phyloP scores from a whole-genome alignment of 2,329 filamentous ascomycete genomes.

The Dendryphion nanum region DNA sequence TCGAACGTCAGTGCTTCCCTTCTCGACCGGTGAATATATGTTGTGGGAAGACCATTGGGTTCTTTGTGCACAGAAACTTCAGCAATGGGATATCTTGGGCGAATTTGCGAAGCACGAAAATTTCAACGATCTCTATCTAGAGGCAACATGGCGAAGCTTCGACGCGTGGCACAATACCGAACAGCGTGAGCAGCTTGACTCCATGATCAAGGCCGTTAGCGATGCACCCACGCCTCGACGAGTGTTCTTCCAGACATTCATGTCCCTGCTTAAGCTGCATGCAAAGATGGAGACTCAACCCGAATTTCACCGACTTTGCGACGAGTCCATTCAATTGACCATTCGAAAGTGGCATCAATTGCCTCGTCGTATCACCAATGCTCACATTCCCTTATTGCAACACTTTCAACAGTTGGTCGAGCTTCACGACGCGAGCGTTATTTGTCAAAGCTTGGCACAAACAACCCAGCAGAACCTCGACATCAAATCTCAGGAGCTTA shows the following conservation, averaged over 20 bases:
- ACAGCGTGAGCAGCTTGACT: slow-evolving; percentile 85
- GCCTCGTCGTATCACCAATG: slow-evolving; percentile 88
- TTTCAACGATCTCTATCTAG: slow-evolving; percentile 90
- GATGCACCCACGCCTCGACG: slow-evolving; percentile 92
- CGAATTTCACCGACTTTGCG: slow-evolving; percentile 87
- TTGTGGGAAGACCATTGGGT: slow-evolving; percentile 99
- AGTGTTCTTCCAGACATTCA: slow-evolving; percentile 98
- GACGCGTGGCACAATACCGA: slow-evolving; percentile 91
- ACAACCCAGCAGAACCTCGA: slow-evolving; percentile 87
- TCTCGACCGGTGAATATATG: slow-evolving; percentile 96
- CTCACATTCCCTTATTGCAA: slow-evolving; percentile 90
- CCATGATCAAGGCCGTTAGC: slow-evolving; percentile 93
- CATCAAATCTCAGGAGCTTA: slow-evolving; percentile 91
- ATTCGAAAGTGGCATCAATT: slow-evolving; percentile 99
- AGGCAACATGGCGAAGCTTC: slow-evolving; percentile 92
- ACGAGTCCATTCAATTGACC: slow-evolving; percentile 95
- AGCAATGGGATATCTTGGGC: slow-evolving; percentile 97
- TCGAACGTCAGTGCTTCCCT: slow-evolving; percentile 90
- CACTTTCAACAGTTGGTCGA: slow-evolving; percentile 98
- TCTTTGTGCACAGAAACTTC: slow-evolving; percentile 92
- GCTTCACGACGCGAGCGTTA: slow-evolving; percentile 94
- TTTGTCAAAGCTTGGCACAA: slow-evolving; percentile 83
- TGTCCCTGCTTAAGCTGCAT: slow-evolving; percentile 92
- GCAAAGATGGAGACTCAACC: slow-evolving; percentile 75
- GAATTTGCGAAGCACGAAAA: slow-evolving; percentile 99